These are phyloP conservation scores for Phytophthora constricta DNA, from an alignment of 352 stramenopile genomes.

Conservation along the genomic window DNA sequence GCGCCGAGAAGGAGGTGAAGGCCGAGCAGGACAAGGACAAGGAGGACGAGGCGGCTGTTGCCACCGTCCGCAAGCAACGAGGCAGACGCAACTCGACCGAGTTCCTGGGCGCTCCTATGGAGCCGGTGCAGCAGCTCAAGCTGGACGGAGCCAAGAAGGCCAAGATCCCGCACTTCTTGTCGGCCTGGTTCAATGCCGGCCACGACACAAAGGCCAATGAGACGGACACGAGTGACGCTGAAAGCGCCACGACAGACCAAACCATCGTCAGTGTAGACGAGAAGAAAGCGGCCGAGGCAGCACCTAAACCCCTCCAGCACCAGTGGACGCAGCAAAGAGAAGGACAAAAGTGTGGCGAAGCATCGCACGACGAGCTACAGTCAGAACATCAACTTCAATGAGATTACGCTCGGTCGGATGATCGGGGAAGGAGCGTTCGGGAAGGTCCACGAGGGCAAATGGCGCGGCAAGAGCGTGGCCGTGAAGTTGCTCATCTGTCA, in stretches of 20 bases:
- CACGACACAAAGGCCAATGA: slow-evolving; percentile 46
- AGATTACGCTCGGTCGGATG: slow-evolving; percentile 65
- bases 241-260: slow-evolving; percentile 28
- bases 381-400: slow-evolving; percentile 68
- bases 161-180: slow-evolving; percentile 78
- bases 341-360: slow-evolving; percentile 30
- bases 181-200: slow-evolving; percentile 68
- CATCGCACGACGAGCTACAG: slow-evolving; percentile 37
- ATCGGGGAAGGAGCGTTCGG: slow-evolving; percentile 75
- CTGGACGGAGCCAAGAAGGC: slow-evolving; percentile 74
- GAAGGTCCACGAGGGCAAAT: slow-evolving; percentile 75
- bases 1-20: slow-evolving; percentile 32
- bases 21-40: slow-evolving; percentile 30
- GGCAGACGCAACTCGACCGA: slow-evolving; percentile 55
- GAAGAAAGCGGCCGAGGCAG: slow-evolving; percentile 6
- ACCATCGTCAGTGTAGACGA: slow-evolving; percentile 35
- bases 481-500: slow-evolving; percentile 77
- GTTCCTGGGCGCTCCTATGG: slow-evolving; percentile 53
- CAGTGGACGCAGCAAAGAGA: slow-evolving; percentile 19
- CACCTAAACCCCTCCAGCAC: slow-evolving; percentile 25
- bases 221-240: slow-evolving; percentile 30
- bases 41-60: slow-evolving; percentile 32
- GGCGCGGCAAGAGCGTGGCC: slow-evolving; percentile 66
- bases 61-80: slow-evolving; percentile 50
- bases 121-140: slow-evolving; percentile 67